Percentiles rank a stretch among this genome's conserved stretches.
Evolutionary conservation across 2,329 filamentous ascomycete genomes (phyloP).

Genomic region (Penicillium griseofulvum): DNA sequence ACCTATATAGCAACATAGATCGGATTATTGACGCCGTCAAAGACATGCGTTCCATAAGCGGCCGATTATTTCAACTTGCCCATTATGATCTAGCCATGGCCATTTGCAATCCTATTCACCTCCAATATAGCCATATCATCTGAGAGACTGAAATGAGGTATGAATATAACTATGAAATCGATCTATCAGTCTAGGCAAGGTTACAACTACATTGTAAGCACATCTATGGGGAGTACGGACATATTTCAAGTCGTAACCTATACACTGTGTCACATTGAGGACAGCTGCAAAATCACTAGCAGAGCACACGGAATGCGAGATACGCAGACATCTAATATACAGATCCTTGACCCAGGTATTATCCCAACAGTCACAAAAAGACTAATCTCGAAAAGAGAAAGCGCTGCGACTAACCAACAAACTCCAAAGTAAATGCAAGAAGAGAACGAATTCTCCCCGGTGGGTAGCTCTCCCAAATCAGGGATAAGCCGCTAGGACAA

Average conservation of each 20-base stretch:
- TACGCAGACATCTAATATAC: conserved; percentile 39
- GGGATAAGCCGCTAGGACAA: conserved; percentile 2
- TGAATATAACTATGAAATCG: neutral
- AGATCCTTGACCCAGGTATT: conserved; percentile 32
- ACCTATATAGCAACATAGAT: neutral
- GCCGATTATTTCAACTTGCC: neutral
- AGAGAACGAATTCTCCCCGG: conserved; percentile 18
- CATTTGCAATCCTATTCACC: neutral
- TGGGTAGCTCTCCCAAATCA: conserved; percentile 10
- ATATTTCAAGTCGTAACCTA: conserved; percentile 26
- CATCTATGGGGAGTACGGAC: neutral
- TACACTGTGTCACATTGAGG: conserved; percentile 20
- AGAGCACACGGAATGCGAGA: conserved; percentile 19
- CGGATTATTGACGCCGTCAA: neutral
- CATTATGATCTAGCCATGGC: too few species aligned
- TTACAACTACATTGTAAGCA: neutral
- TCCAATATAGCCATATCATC: neutral
- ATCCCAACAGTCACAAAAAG: conserved; percentile 33
- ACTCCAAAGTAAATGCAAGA: conserved; percentile 40
- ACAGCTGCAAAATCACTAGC: conserved; percentile 15
- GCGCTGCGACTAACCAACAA: conserved; percentile 35
- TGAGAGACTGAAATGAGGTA: neutral
- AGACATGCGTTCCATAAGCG: neutral
- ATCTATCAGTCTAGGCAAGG: neutral
- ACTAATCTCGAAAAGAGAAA: conserved; percentile 31